Evolutionary conservation across 768 basidiomycete species (phyloP), one percentile per base, ranked within the genome.

Genomic region (Leccinum pellstonianum): DNA sequence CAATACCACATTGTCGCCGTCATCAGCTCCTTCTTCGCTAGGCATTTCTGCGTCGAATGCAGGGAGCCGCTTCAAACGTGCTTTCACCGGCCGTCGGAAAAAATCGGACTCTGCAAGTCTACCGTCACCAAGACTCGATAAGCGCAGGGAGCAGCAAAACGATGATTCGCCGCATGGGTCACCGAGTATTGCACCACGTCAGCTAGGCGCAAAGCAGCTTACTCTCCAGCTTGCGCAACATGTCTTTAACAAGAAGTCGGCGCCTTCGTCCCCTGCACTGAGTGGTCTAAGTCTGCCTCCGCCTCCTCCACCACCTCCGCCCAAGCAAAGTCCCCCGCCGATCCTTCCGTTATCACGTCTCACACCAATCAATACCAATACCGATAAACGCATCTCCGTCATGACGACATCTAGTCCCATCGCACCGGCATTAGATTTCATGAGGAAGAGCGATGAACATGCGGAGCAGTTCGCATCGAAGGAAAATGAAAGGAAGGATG

Each of bases 371-470:
- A 57, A 65, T 14, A 66, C 68, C 56, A 62, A 60, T 23, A 53
- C 71, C 46, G 76, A 79, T 55, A 77, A 79, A 62, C 77, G 81
- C 55, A 71, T 67, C 17, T 85, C 86, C 14, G 75, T 86, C 54
- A 80, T 86, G 46, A 78, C 83, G 31, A 73, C 67, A 1, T 64
- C 84, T 46, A 85, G 81, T 67, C 81, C 86, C 46, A 83, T 87
- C 37, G 80, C 79, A 3, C 82, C 83, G 27, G 84, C 87, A 17
- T 75, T 88, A 50, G 79, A 80, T 52, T 85, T 78, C 65, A 82
- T 86, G 63, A 72, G 76, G 48, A 77, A 67, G 62, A 73, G 70
- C 23, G 79, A 77, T 61, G 77, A 78, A 60, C 63, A 64, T 62
- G 63, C 48, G 57, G 72, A 70, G 17, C 64, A 61, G 31, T 12